Percentiles rank a stretch among this genome's conserved stretches.
Evolutionary conservation across 805 yeast species (phyloP).

Genomic region (Sporopachydermia lactativora): DNA sequence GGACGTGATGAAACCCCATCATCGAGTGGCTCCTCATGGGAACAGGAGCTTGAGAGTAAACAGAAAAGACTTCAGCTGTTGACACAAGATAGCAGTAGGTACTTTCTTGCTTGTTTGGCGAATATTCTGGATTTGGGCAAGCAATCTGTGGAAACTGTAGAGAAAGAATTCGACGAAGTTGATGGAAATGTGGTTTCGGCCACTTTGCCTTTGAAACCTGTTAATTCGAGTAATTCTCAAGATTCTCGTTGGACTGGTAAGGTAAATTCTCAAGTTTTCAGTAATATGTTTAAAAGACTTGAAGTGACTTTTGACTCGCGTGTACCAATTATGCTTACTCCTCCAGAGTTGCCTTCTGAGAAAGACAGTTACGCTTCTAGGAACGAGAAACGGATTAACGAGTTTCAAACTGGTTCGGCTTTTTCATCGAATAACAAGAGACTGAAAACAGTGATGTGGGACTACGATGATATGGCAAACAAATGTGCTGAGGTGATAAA

Average conservation of each 20-base stretch:
- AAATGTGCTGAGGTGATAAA: background rate
- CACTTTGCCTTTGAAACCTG: background rate
- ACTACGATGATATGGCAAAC: background rate
- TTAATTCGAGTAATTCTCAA: background rate
- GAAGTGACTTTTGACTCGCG: background rate
- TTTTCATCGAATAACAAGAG: too few relatives aligned
- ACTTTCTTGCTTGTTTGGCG: background rate
- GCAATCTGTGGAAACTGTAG: constrained; percentile 10
- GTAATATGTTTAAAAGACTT: background rate
- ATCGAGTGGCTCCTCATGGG: background rate
- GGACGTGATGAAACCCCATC: background rate
- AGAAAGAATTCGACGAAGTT: background rate
- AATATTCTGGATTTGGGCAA: background rate
- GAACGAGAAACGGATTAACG: too few relatives aligned
- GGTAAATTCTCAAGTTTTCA: background rate
- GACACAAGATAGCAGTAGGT: background rate
- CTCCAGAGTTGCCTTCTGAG: too few relatives aligned
- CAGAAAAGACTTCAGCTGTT: background rate
- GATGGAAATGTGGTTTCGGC: background rate
- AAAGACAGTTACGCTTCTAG: too few relatives aligned
- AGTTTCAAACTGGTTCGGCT: too few relatives aligned
- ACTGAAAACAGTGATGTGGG: background rate
- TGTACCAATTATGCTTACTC: background rate
- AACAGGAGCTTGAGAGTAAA: background rate
- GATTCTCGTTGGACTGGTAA: background rate